These are phyloP conservation scores for Ascochyta viciae-villosae DNA, from an alignment of 2,329 filamentous ascomycete genomes.

Conservation along the genomic window DNA sequence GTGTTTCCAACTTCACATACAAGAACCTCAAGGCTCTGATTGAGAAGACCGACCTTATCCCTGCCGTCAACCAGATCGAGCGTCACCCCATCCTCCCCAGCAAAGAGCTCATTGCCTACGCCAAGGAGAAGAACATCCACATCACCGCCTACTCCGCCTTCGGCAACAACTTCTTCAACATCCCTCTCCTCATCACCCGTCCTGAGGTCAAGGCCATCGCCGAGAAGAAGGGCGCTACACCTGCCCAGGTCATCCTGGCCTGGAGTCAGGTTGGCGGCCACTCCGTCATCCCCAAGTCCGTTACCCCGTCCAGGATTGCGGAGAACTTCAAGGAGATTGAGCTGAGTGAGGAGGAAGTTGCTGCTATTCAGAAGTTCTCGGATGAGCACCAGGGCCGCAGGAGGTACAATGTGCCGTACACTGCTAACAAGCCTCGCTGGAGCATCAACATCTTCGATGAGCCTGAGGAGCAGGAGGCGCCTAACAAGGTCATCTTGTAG, in stretches of 20 bases:
- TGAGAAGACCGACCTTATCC: constrained; percentile 51
- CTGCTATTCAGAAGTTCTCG: constrained; percentile 56
- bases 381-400: constrained; percentile 50
- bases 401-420: constrained; percentile 43
- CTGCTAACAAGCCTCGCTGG: constrained; percentile 52
- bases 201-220: constrained; percentile 73
- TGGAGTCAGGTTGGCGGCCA: constrained; percentile 77
- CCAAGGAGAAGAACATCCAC: constrained; percentile 43
- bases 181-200: constrained; percentile 70
- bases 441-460: constrained; percentile 39
- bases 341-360: constrained; percentile 30
- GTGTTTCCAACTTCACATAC: constrained; percentile 43
- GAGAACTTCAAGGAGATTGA: constrained; percentile 43
- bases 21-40: constrained; percentile 60
- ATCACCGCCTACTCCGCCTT: constrained; percentile 54
- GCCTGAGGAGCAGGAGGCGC: constrained; percentile 40
- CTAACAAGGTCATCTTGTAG: constrained; percentile 28
- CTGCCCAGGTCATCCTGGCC: constrained; percentile 81
- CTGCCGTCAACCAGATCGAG: constrained; percentile 43
- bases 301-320: constrained; percentile 34
- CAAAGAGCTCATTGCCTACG: constrained; percentile 38
- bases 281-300: constrained; percentile 41
- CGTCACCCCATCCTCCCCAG: constrained; percentile 40
- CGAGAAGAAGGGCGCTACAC: constrained; percentile 66
- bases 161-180: constrained; percentile 50